Conservation (phyloP, 192 early-diverging fungal species). For the Backusella macrospora region DNA sequence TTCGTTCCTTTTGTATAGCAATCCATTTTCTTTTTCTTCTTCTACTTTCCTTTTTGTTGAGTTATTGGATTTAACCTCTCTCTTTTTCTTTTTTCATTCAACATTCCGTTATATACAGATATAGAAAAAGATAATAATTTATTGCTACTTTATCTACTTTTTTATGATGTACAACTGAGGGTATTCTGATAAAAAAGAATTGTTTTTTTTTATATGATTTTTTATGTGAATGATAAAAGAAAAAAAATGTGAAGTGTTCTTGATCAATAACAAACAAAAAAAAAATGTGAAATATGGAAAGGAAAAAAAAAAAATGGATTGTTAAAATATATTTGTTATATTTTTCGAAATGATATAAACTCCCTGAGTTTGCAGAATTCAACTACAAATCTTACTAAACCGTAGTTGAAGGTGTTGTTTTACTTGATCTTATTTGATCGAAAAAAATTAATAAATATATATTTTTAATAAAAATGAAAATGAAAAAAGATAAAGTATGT, state of each 20-base stretch:
- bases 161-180: not conserved
- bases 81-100: not conserved
- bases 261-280: conserved; percentile 9
- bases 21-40: not conserved
- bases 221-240: too few species aligned
- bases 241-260: not conserved
- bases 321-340: not conserved
- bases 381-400: conserved; percentile 9
- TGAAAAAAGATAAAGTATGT: not conserved
- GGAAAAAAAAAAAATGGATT: not conserved
- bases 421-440: conserved; percentile 17
- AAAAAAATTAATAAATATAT: not conserved
- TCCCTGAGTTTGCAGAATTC: conserved; percentile 14
- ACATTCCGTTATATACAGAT: not conserved
- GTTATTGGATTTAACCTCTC: conserved; percentile 6
- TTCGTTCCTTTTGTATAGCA: conserved; percentile 5
- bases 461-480: not conserved
- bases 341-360: conserved; percentile 16
- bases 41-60: not conserved
- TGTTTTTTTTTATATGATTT: conserved; percentile 5
- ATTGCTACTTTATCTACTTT: not conserved
- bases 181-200: conserved; percentile 13
- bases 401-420: not conserved
- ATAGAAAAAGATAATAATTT: not conserved
- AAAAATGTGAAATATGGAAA: not conserved